Conservation (phyloP, 345 rosid species). For the Hevea brasiliensis region DNA sequence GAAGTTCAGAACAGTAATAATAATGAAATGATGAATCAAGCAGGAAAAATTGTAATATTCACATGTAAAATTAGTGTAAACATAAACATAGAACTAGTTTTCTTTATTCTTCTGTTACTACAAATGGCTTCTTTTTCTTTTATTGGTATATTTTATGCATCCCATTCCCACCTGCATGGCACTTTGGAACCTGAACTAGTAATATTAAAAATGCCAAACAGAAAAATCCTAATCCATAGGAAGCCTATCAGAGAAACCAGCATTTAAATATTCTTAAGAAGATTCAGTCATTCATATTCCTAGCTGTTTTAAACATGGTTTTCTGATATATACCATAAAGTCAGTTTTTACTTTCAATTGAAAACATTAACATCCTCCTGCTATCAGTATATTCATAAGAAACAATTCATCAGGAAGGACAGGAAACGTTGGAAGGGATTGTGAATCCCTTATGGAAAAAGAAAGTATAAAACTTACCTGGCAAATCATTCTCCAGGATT, state of each 20-base stretch:
- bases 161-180: background rate
- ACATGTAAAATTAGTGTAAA: background rate
- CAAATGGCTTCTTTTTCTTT: background rate
- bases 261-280: background rate
- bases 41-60: background rate
- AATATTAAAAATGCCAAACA: background rate
- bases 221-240: background rate
- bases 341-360: background rate
- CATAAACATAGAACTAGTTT: background rate
- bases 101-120: background rate
- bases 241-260: background rate
- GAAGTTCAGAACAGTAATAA: background rate
- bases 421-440: background rate
- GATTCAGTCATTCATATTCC: background rate
- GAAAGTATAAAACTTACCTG: constrained; percentile 46
- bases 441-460: background rate
- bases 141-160: background rate
- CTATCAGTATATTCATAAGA: background rate
- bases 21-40: background rate
- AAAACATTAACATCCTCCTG: background rate
- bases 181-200: background rate
- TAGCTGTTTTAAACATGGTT: background rate
- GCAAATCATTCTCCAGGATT: constrained; percentile 81
- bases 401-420: background rate
- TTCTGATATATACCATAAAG: background rate